A percentile compares a stretch with the other conserved stretches of the same genome.
Evolutionary conservation across 371 early-diverging fungal species (phyloP).

Genomic region (Zychaea mexicana): DNA sequence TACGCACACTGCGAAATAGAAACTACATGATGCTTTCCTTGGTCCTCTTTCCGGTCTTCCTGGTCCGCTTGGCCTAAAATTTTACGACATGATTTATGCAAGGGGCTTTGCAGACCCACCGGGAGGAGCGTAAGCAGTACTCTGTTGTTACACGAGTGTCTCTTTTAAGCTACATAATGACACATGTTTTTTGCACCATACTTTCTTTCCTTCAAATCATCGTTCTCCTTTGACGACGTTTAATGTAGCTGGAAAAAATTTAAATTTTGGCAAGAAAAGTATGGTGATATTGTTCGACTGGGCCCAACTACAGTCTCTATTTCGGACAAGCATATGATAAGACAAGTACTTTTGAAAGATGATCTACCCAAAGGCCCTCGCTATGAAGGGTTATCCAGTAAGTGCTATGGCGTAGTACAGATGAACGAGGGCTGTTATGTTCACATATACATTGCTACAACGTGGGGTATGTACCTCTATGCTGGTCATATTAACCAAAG

Average conservation of each 20-base stretch:
- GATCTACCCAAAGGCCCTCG: slow-evolving; percentile 16
- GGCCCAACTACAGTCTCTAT: slow-evolving; percentile 13
- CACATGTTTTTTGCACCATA: neutral
- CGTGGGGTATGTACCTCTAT: neutral
- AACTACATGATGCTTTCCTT: too few relatives aligned
- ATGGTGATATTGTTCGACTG: slow-evolving; percentile 25
- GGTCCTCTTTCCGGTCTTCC: neutral
- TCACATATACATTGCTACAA: neutral
- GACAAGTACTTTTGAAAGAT: slow-evolving; percentile 23
- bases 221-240: too few relatives aligned
- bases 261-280: slow-evolving; percentile 15
- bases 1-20: too few relatives aligned
- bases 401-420: too few relatives aligned
- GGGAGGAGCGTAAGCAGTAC: neutral
- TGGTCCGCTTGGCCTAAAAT: neutral
- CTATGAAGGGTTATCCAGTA: slow-evolving; percentile 9
- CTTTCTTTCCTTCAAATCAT: too few relatives aligned
- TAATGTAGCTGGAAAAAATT: neutral
- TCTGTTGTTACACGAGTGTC: too few relatives aligned
- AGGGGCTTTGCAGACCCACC: neutral
- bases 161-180: neutral
- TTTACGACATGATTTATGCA: neutral
- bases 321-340: slow-evolving; percentile 30
- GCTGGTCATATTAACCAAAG: slow-evolving; percentile 2
- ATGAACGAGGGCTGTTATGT: neutral